phyloP scores from a whole-genome alignment of 768 basidiomycete genomes.

The Tricholoma terreum region DNA sequence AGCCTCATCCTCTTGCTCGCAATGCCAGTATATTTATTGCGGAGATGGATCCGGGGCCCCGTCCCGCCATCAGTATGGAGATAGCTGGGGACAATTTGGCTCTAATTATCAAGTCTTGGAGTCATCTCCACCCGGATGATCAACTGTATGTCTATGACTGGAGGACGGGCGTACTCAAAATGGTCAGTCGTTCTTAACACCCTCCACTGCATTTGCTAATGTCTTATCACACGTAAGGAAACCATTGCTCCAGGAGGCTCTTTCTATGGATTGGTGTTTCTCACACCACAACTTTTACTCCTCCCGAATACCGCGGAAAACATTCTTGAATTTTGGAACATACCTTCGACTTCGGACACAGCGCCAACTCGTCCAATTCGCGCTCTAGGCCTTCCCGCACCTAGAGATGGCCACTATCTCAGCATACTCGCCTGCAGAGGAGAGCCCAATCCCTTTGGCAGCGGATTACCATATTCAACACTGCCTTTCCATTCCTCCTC shows the following conservation, averaged over 20 bases:
- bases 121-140: conserved; percentile 10
- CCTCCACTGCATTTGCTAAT: not conserved
- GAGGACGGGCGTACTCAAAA: conserved; percentile 34
- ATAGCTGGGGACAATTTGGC: conserved; percentile 44
- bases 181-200: conserved; percentile 25
- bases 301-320: conserved; percentile 29
- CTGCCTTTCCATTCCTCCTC: conserved; percentile 23
- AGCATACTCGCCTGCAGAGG: conserved; percentile 32
- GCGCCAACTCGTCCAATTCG: conserved; percentile 17
- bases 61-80: conserved; percentile 39
- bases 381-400: conserved; percentile 27
- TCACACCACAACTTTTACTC: conserved; percentile 30
- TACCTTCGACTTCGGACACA: conserved; percentile 19
- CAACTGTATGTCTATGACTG: conserved; percentile 44
- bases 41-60: conserved; percentile 17
- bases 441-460: conserved; percentile 38
- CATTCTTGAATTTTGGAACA: conserved; percentile 35
- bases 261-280: conserved; percentile 31
- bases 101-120: conserved; percentile 32
- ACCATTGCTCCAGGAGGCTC: conserved; percentile 6
- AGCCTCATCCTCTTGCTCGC: conserved; percentile 33
- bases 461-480: conserved; percentile 5
- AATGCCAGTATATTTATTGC: conserved; percentile 27
- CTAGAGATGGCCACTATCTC: conserved; percentile 21
- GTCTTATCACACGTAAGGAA: not conserved